Conservation (phyloP, 1,284 basidiomycete genomes). For the Trichosporon inkin region DNA sequence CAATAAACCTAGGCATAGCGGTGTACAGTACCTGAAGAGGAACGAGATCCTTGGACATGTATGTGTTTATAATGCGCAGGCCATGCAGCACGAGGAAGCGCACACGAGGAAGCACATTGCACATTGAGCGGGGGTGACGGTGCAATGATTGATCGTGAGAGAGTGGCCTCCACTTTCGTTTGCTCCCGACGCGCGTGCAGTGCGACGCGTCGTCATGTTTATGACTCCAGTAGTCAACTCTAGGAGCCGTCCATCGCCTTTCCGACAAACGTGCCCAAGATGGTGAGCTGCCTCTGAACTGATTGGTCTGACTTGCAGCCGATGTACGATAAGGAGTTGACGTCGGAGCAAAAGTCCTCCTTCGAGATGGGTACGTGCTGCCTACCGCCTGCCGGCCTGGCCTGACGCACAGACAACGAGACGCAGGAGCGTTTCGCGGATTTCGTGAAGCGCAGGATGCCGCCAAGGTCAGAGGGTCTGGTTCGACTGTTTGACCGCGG, state of each 20-base stretch:
- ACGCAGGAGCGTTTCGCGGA: slow-evolving; percentile 70
- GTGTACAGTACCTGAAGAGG: slow-evolving; percentile 2
- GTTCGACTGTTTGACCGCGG: slow-evolving; percentile 77
- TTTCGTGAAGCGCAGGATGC: slow-evolving; percentile 63
- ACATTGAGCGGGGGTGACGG: no score
- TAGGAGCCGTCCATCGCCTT: not conserved
- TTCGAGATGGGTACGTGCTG: slow-evolving; percentile 42
- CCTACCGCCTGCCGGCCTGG: not conserved
- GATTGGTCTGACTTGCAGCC: slow-evolving; percentile 23
- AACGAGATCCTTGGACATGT: slow-evolving; percentile 15
- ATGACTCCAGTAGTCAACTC: slow-evolving; percentile 4
- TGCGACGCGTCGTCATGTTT: slow-evolving; percentile 12
- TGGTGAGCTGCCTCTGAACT: slow-evolving; percentile 1
- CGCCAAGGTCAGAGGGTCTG: slow-evolving; percentile 55
- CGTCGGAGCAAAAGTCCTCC: slow-evolving; percentile 40
- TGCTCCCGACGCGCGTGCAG: slow-evolving; percentile 20
- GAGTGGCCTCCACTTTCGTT: slow-evolving; percentile 4
- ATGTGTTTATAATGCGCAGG: slow-evolving; percentile 12
- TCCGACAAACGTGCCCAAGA: slow-evolving; percentile 8
- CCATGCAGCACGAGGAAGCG: not conserved
- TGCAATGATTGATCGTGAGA: not conserved
- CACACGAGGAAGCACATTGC: not conserved
- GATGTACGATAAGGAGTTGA: slow-evolving; percentile 48
- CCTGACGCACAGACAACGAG: slow-evolving; percentile 52
- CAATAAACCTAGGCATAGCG: slow-evolving; percentile 12